Percentiles rank a stretch among this genome's conserved stretches.
phyloP scores from a whole-genome alignment of 78 protist species.

The Dictyostelium capitatum region DNA sequence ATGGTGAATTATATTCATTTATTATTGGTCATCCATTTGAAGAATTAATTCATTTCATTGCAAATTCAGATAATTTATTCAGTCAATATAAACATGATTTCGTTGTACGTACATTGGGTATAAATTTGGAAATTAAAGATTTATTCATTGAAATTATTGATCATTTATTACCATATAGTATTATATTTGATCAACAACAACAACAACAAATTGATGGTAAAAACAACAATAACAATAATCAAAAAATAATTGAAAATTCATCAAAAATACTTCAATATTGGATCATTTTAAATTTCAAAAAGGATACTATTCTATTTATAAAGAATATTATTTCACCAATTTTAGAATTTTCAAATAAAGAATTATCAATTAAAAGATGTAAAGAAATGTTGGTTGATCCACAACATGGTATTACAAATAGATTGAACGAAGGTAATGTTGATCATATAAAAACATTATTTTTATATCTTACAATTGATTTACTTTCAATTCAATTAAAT shows the following conservation, averaged over 20 bases:
- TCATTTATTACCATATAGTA: neutral
- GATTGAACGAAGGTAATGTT: neutral
- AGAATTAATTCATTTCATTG: neutral
- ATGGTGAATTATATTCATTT: neutral
- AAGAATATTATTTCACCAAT: conserved; percentile 8
- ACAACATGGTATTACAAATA: neutral
- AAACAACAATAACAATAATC: neutral
- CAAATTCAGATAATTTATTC: neutral
- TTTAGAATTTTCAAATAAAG: conserved; percentile 7
- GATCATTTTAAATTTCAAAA: neutral
- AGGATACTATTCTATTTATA: neutral
- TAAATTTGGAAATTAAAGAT: neutral
- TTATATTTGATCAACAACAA: neutral
- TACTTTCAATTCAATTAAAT: neutral
- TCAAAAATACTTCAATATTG: conserved; percentile 1
- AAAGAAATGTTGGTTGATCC: neutral
- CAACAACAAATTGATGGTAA: neutral
- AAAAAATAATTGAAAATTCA: neutral
- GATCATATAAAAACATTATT: neutral
- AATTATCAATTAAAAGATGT: neutral
- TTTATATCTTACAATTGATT: conserved; percentile 2
- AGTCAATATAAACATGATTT: conserved; percentile 2
- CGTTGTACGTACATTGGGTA: conserved; percentile 1
- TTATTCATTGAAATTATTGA: conserved; percentile 1
- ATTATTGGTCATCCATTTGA: conserved; percentile 15